phyloP scores from a whole-genome alignment of 2,329 filamentous ascomycete species.

The Malbranchea zuffiana region DNA sequence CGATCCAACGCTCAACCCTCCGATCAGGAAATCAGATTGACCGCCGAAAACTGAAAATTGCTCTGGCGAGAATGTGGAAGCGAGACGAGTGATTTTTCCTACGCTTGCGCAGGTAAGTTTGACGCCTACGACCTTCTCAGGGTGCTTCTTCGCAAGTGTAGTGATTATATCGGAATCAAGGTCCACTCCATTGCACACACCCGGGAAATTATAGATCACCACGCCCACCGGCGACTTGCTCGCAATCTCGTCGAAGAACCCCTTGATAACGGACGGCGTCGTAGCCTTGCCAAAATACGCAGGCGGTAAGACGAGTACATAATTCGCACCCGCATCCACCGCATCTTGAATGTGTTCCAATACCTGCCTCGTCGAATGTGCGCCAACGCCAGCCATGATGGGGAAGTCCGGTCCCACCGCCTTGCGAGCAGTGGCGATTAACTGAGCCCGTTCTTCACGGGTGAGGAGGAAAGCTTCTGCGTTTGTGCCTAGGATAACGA shows the following conservation, averaged over 20 bases:
- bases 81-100: conserved; percentile 49
- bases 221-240: conserved; percentile 44
- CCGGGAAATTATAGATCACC: conserved; percentile 59
- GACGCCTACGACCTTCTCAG: conserved; percentile 49
- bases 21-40: conserved; percentile 59
- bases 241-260: conserved; percentile 51
- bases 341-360: conserved; percentile 51
- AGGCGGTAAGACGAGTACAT: conserved; percentile 50
- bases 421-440: conserved; percentile 46
- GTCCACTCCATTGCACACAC: conserved; percentile 57
- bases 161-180: conserved; percentile 54
- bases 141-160: conserved; percentile 37
- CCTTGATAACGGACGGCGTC: conserved; percentile 45
- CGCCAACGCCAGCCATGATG: conserved; percentile 53
- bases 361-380: conserved; percentile 54
- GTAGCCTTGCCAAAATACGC: conserved; percentile 57
- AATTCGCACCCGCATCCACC: conserved; percentile 49
- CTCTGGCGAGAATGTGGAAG: conserved; percentile 42
- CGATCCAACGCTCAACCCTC: conserved; percentile 42
- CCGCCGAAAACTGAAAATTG: conserved; percentile 60
- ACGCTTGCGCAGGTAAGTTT: conserved; percentile 56
- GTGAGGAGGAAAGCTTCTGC: conserved; percentile 48
- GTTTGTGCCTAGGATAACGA: conserved; percentile 47
- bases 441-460: conserved; percentile 46
- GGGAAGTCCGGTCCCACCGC: conserved; percentile 46